Evolutionary conservation across 352 stramenopile species (phyloP), one percentile per base, ranked within the genome.

Genomic region (Discostella stelligera): DNA sequence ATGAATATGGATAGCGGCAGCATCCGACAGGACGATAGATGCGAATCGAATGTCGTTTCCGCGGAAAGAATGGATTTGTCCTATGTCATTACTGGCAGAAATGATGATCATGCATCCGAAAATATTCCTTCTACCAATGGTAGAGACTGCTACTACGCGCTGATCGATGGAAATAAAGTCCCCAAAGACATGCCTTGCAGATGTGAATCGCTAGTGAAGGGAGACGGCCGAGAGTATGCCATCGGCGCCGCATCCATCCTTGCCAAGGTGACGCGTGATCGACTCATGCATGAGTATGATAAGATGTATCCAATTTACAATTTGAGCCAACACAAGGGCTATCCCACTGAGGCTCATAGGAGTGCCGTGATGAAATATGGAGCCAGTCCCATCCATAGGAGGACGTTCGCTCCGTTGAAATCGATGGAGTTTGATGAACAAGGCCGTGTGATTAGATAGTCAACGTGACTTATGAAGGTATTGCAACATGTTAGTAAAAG

Each of bases 171-270:
- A 46, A 98, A 98, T 74, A 92, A 94, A 74, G 80, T 98, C 79
- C 97, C 97, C 3, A 91, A 91, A 64, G 91, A 92, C 37, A 91
- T 98, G 62, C 78, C 86, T 8, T 87, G 79, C 56, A 23, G 50
- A 41, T 55, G 67, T 16, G 82, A 91, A 69, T 67, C 70, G 4
- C 72, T 94, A 10, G 71, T 98, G 37, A 97, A 98, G 66, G 97
- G 97, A 44, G 97, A 99, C 86, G 88, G 83, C 21, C 96, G 94
- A 72, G 95, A 98, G 53, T 99, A 96, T 84, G 91, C 87, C 62
- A 99, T 99, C 71, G 97, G 95, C 0, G 97, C 97, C 14, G 97
- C 97, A n/a, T 98, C 94, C 39, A 97, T 99, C 70, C 93, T 99
- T 50, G 97, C 97, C 54, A 99, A 99, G 81, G 97, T 99, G 14